Conservation (phyloP, 768 basidiomycete genomes). For the Roridomyces roridus region DNA sequence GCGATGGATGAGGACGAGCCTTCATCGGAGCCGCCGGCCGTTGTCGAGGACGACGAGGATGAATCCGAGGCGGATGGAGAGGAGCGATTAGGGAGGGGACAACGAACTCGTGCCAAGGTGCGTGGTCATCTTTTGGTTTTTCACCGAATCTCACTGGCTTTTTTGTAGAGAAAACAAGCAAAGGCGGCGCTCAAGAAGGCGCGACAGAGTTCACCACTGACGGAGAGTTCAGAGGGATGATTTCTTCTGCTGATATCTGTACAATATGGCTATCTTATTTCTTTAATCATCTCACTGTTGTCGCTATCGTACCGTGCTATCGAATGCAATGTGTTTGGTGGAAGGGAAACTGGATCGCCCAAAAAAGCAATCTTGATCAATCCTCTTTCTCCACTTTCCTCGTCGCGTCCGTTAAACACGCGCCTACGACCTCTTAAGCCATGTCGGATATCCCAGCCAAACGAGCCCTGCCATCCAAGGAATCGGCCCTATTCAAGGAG, state of each 20-base stretch:
- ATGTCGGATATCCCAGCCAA: constrained; percentile 43
- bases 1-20: constrained; percentile 49
- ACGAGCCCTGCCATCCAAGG: constrained; percentile 78
- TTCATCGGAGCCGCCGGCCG: constrained; percentile 30
- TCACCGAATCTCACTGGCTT: not conserved
- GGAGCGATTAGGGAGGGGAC: constrained; percentile 45
- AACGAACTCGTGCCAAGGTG: constrained; percentile 48
- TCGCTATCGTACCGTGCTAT: constrained; percentile 16
- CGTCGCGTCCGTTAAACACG: no score
- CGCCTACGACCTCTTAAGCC: not conserved
- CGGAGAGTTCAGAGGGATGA: constrained; percentile 17
- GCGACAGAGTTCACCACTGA: constrained; percentile 13
- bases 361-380: constrained; percentile 3
- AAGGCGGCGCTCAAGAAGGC: constrained; percentile 9
- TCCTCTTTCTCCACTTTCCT: not conserved
- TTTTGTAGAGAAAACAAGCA: constrained; percentile 15
- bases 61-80: constrained; percentile 34
- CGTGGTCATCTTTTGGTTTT: constrained; percentile 7
- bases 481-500: constrained; percentile 85
- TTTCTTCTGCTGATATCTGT: not conserved
- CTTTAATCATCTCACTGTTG: constrained; percentile 16
- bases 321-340: constrained; percentile 7
- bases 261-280: constrained; percentile 1
- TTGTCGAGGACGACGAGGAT: constrained; percentile 33
- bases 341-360: not conserved